Conservation (phyloP, 495 filamentous ascomycete genomes). For the Aspergillus steynii region DNA sequence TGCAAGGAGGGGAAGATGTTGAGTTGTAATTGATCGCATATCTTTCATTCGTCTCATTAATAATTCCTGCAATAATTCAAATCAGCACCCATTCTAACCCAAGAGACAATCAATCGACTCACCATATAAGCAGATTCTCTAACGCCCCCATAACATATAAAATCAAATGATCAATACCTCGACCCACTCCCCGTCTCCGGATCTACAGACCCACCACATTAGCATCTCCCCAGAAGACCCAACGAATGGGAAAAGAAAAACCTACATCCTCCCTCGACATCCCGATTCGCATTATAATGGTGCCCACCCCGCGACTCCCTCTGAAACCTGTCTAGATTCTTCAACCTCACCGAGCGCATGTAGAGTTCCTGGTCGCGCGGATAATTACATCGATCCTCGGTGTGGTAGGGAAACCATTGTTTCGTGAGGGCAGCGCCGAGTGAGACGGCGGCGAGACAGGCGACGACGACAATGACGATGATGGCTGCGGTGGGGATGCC, state of each 20-base stretch:
- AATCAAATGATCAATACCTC: not conserved
- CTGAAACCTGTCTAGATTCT: conserved; percentile 31
- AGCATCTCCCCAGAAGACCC: not conserved
- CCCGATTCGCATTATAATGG: not conserved
- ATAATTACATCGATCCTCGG: conserved; percentile 16
- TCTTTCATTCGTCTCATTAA: not conserved
- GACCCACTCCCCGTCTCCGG: not conserved
- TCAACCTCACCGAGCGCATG: conserved; percentile 40
- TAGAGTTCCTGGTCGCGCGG: conserved; percentile 37
- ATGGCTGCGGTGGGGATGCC: conserved; percentile 31
- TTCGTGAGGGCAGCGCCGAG: conserved; percentile 37
- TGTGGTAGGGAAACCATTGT: conserved; percentile 30
- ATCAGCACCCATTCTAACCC: not conserved
- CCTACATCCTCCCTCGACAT: not conserved
- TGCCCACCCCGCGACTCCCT: conserved; percentile 25
- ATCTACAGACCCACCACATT: not conserved
- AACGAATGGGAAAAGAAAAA: not conserved
- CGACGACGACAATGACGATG: conserved; percentile 46
- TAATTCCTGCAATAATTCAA: not conserved
- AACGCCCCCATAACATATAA: not conserved
- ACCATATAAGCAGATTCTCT: not conserved
- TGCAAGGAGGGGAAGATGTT: not conserved
- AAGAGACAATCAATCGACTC: not conserved
- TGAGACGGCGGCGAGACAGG: conserved; percentile 35
- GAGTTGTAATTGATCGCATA: not conserved